Evolutionary conservation across 2,329 filamentous ascomycete species (phyloP), one percentile per base, ranked within the genome.

Genomic region (Fusarium neocosmosporiellum): DNA sequence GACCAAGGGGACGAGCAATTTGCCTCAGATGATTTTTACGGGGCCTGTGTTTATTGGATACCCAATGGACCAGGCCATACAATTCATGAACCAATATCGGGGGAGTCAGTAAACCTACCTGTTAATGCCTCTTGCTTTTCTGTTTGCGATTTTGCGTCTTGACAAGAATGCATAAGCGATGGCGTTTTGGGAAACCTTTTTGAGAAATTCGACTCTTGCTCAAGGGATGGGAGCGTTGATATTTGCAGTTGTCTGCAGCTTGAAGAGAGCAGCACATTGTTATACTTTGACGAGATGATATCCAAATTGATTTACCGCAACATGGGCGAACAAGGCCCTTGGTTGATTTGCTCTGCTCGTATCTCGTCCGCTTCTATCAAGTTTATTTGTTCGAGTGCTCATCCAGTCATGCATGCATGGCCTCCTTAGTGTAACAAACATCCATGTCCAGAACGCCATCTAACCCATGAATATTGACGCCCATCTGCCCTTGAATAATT

Each of bases 11-110:
- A 74, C 73, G 7, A 69, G 71, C 41, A 79, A 75, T 11, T 74
- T 75, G 11, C 89, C 93, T 11, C 92, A 93, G 75, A 93, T 98
- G 89, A 86, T 97, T 0, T 98, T 98, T 79, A 97, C 94, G 10
- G 96, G 96, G 0, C 96, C 96, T 0, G 95, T 98, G 0, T 98
- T 98, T 78, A 94, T 98, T 76, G 96, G 96, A 0, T 98, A 98
- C 78, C 91, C 92, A 11, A 89, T 94, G 69, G 94, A 97, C 67
- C 92, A 97, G 79, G 93, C 94, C n/a, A 88, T 94, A 27, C 87
- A 89, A 63, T 88, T 97, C 59, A 88, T 97, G 85, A 91, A 93
- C 74, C 86, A 90, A 63, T 88, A 86, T 67, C 86, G 80, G 76
- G 75, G 76, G 63, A 73, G 64, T 57, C 73, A 75, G 72, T 79